These are phyloP conservation scores for Santalum album DNA, from an alignment of 164 flowering plant species.

Conservation along the genomic window DNA sequence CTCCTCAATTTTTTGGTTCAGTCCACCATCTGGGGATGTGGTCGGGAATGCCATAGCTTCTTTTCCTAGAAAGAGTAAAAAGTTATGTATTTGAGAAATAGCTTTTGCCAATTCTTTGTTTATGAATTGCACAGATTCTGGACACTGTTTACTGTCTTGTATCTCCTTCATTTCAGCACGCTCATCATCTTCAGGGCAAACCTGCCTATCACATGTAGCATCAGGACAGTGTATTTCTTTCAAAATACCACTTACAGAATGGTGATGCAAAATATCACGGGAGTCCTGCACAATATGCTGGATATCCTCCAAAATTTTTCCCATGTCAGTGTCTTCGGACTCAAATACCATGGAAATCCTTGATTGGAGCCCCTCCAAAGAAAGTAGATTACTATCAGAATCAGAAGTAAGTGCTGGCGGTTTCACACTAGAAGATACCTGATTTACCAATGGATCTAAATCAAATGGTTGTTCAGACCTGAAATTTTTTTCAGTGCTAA, in stretches of 20 bases:
- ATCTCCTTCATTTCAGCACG: conserved; percentile 20
- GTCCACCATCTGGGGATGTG: conserved; percentile 20
- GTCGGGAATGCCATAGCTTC: conserved; percentile 43
- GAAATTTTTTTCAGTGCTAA: conserved; percentile 16
- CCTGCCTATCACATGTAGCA: conserved; percentile 19
- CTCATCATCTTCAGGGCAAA: conserved; percentile 23
- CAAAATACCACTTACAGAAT: conserved; percentile 18
- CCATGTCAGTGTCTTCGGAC: conserved; percentile 28
- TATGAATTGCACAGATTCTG: conserved; percentile 9
- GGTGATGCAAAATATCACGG: conserved; percentile 26
- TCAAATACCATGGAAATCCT: conserved; percentile 29
- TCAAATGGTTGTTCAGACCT: conserved; percentile 16
- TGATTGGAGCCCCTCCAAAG: conserved; percentile 26
- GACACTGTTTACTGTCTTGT: conserved; percentile 15
- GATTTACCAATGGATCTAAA: conserved; percentile 10
- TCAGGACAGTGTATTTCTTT: conserved; percentile 27
- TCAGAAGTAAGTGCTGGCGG: conserved; percentile 10
- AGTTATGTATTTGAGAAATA: conserved; percentile 59
- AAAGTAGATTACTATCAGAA: conserved; percentile 13
- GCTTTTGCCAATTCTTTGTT: conserved; percentile 39
- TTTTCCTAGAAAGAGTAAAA: conserved; percentile 54
- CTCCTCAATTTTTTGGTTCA: conserved; percentile 36
- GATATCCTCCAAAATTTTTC: conserved; percentile 43
- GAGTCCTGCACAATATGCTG: conserved; percentile 39
- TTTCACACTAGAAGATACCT: conserved; percentile 11